These are phyloP conservation scores for Floccularia luteovirens DNA, from an alignment of 768 basidiomycete species.

Conservation along the genomic window DNA sequence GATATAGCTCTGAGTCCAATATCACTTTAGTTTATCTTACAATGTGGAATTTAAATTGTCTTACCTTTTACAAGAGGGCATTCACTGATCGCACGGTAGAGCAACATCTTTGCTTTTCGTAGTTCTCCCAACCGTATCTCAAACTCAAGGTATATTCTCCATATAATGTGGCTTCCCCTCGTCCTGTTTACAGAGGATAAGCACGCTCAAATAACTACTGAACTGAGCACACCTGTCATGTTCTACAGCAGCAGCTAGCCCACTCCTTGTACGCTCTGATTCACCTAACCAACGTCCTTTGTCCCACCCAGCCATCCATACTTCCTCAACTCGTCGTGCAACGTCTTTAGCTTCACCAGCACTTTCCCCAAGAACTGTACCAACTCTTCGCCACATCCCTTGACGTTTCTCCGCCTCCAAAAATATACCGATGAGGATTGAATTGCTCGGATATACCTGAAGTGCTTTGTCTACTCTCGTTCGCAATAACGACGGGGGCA, in stretches of 20 bases:
- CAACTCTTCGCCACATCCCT: constrained; percentile 70
- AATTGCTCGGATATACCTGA: constrained; percentile 59
- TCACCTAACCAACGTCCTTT: constrained; percentile 63
- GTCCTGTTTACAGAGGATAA: constrained; percentile 35
- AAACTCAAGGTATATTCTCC: constrained; percentile 71
- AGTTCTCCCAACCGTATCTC: constrained; percentile 60
- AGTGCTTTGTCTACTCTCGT: constrained; percentile 49
- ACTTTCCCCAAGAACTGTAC: constrained; percentile 46
- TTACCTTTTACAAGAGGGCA: constrained; percentile 73
- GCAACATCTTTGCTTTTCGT: constrained; percentile 56
- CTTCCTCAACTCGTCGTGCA: constrained; percentile 52
- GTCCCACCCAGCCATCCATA: constrained; percentile 81
- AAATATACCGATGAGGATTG: constrained; percentile 64
- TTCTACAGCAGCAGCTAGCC: constrained; percentile 54
- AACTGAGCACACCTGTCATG: constrained; percentile 46
- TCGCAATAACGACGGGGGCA: constrained; percentile 50
- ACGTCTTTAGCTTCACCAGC: constrained; percentile 45
- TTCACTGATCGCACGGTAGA: constrained; percentile 70
- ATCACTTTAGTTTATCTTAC: neutral
- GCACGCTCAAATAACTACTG: neutral
- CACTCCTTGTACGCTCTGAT: constrained; percentile 60
- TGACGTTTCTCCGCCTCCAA: constrained; percentile 72
- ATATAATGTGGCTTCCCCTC: constrained; percentile 54
- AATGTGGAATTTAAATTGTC: constrained; percentile 5
- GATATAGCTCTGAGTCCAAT: constrained; percentile 51